A percentile compares a stretch with the other conserved stretches of the same genome.
Evolutionary conservation across 2,329 filamentous ascomycete species (phyloP).

Genomic region (Aspergillus bombycis): DNA sequence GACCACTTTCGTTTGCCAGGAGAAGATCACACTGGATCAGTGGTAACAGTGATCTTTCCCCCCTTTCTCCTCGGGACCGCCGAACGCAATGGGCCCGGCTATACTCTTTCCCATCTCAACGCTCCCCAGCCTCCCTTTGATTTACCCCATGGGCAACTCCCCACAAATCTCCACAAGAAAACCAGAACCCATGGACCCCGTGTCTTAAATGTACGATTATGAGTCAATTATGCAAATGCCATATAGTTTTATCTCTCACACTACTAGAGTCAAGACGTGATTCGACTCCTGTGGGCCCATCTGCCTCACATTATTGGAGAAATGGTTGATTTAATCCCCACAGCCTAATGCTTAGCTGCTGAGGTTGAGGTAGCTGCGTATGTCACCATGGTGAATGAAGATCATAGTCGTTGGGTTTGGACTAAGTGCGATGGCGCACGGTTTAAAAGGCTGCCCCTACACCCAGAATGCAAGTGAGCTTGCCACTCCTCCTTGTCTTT

Average conservation of each 20-base stretch:
- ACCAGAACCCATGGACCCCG: neutral
- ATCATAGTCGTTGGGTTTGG: neutral
- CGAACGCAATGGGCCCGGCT: neutral
- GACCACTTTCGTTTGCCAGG: neutral
- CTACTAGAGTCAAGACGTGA: neutral
- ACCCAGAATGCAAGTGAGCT: neutral
- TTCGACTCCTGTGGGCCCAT: neutral
- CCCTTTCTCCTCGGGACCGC: neutral
- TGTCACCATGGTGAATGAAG: neutral
- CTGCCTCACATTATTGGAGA: neutral
- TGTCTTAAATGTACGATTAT: neutral
- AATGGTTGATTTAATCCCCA: neutral
- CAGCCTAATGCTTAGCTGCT: neutral
- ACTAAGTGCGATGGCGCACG: neutral
- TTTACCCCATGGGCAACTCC: neutral
- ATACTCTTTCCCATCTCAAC: neutral
- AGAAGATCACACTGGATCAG: neutral
- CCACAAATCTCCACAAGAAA: neutral
- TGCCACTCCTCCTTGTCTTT: neutral
- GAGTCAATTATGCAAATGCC: neutral
- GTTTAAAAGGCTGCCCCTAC: neutral
- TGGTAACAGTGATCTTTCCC: neutral
- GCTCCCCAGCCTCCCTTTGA: neutral
- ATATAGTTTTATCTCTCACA: neutral
- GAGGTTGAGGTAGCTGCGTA: neutral